Base-by-base conservation (phyloP, 1,284 basidiomycete genomes). In the Exsudoporus floridanus region DNA sequence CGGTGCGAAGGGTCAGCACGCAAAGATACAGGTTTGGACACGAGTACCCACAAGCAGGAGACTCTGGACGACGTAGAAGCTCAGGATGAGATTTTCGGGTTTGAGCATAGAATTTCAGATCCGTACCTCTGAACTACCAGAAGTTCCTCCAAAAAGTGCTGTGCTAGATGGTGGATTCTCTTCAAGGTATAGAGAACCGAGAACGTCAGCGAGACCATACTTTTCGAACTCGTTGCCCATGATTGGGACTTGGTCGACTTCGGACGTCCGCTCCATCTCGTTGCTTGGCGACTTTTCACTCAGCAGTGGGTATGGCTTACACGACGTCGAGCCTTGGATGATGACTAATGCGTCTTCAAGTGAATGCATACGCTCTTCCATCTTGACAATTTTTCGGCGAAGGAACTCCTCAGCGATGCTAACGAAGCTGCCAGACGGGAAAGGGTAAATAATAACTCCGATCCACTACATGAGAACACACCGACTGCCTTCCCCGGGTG, bases 281-380 rank as follows among this genome's bases (percentile, higher is more conserved):
- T 63, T 60, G 2, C 19, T 46, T 33, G 56, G 33, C 21, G 59
- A 48, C 12, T 57, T 55, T 19, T 59, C 57, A 27, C 50, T 43
- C 7, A 77, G 66, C 30, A 76, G 60, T 1, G 76, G 77, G 58
- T 77, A 76, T 6, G 70, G 65, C 40, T 64, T 58, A 52, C 67
- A 60, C 21, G 74, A 70, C 42, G 44, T 44, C 13, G 56, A 60
- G 33, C 63, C 59, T 39, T 75, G 69, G 18, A 74, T 59, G 42
- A 78, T 78, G n/a, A 74, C 73, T n/a, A 80, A 64, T 14, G 77
- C 79, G 50, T 78, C 77, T 59, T 81, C 79, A 16, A 81, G 68
- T 3, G 72, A 72, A 56, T 70, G 73, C 72, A 78, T 78, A 2
- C 77, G 71, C 10, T 73, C 73, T 56, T 80, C 76, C 65, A 79